Evolutionary conservation across 495 filamentous ascomycete species (phyloP).

Genomic region (Penicillium samsonianum): DNA sequence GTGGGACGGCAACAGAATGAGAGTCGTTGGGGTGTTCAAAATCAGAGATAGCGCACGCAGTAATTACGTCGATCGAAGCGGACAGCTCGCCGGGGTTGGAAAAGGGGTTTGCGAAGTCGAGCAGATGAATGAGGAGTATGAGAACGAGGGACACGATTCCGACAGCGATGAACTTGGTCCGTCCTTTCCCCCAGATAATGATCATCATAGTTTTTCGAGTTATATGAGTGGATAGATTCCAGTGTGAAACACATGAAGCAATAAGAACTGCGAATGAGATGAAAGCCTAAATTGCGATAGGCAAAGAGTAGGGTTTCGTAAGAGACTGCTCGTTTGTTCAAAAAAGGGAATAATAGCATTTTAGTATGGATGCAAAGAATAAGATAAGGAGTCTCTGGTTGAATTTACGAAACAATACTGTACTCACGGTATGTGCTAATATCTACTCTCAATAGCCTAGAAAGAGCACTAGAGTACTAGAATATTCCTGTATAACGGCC

Average conservation of each 20-base stretch:
- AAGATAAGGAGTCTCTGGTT: not conserved
- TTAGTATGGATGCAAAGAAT: not conserved
- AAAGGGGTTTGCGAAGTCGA: conserved; percentile 1
- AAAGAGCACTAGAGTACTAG: not conserved
- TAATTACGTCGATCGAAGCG: not conserved
- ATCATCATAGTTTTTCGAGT: not conserved
- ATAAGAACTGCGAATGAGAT: not conserved
- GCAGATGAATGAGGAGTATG: not conserved
- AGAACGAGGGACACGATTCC: not conserved
- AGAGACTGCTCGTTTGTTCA: not conserved
- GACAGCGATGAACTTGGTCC: not conserved
- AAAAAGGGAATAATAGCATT: not conserved
- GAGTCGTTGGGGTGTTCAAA: not conserved
- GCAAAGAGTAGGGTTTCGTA: not conserved
- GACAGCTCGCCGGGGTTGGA: not conserved
- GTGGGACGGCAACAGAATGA: not conserved
- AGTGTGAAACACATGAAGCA: not conserved
- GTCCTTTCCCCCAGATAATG: not conserved
- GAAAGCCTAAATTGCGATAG: not conserved
- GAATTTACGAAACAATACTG: not conserved
- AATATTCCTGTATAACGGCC: not conserved
- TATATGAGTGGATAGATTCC: not conserved
- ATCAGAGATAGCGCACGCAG: not conserved
- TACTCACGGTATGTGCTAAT: not conserved
- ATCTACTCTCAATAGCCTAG: not conserved